Conservation (phyloP, 2,329 filamentous ascomycete species). For the Paecilomyces dactylethromorphus region DNA sequence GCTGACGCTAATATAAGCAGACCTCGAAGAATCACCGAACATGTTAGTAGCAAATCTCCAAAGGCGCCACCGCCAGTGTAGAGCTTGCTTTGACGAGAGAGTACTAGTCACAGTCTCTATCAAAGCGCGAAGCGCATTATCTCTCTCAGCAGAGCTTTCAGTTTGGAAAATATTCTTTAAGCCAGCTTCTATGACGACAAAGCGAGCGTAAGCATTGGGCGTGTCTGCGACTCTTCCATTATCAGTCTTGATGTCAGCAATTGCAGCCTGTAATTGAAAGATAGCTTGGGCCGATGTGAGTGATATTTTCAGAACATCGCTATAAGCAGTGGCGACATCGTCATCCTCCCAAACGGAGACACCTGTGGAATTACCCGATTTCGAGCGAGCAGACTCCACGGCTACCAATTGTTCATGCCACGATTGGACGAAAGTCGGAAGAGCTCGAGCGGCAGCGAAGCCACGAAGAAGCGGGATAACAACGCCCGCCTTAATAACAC, state of each 20-base stretch:
- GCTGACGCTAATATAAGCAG: conserved; percentile 12
- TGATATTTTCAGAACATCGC: conserved; percentile 24
- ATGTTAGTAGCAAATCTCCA: conserved; percentile 32
- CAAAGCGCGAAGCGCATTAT: conserved; percentile 16
- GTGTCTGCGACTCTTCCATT: conserved; percentile 20
- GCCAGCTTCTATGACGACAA: conserved; percentile 30
- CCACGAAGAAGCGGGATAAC: conserved; percentile 34
- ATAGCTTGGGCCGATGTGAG: conserved; percentile 21
- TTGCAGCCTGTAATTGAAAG: conserved; percentile 24
- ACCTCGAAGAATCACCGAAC: conserved; percentile 21
- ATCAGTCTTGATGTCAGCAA: conserved; percentile 18
- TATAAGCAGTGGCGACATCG: conserved; percentile 31
- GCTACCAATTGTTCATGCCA: conserved; percentile 35
- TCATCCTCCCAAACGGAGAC: conserved; percentile 42
- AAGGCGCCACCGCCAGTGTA: conserved; percentile 36
- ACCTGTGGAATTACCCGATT: conserved; percentile 12
- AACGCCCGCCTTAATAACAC: conserved; percentile 30
- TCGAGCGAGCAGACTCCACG: conserved; percentile 26
- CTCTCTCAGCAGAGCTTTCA: conserved; percentile 12
- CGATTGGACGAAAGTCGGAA: conserved; percentile 31
- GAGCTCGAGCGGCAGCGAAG: conserved; percentile 34
- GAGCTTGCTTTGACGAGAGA: conserved; percentile 21
- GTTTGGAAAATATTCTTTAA: conserved; percentile 19
- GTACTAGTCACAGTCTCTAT: conserved; percentile 21
- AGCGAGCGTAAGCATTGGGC: conserved; percentile 24